Evolutionary conservation across 768 basidiomycete genomes (phyloP).

Genomic region (Leccinum rimulosum): DNA sequence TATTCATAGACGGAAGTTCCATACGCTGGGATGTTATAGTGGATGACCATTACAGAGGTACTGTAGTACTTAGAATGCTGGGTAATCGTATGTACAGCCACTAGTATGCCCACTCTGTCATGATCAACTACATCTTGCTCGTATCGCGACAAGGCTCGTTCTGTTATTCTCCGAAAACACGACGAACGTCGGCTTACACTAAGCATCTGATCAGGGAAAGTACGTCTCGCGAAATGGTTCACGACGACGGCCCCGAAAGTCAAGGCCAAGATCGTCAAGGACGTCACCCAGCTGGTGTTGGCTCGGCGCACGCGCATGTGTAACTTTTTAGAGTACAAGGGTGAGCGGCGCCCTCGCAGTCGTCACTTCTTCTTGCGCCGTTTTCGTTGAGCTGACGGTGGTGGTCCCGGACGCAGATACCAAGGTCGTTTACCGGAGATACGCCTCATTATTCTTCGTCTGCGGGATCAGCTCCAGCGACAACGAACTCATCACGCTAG

Average conservation of each 20-base stretch:
- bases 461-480: slow-evolving; percentile 79
- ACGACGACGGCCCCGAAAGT: slow-evolving; percentile 75
- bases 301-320: slow-evolving; percentile 89
- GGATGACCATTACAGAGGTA: not conserved
- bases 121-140: slow-evolving; percentile 93
- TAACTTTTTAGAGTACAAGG: slow-evolving; percentile 96
- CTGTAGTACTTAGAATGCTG: not conserved
- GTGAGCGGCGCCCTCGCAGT: slow-evolving; percentile 37
- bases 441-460: slow-evolving; percentile 95
- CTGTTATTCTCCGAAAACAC: slow-evolving; percentile 5
- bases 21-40: not conserved
- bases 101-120: slow-evolving; percentile 26
- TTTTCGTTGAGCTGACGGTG: slow-evolving; percentile 28
- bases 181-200: slow-evolving; percentile 9
- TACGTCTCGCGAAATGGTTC: slow-evolving; percentile 96
- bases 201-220: slow-evolving; percentile 60
- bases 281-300: slow-evolving; percentile 90
- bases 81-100: slow-evolving; percentile 25
- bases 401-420: slow-evolving; percentile 44
- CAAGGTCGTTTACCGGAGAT: slow-evolving; percentile 92
- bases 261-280: slow-evolving; percentile 91
- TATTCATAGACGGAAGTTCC: not conserved
- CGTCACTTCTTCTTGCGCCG: not conserved
- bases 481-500: slow-evolving; percentile 90
- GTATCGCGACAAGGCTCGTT: slow-evolving; percentile 85